These are phyloP conservation scores for Didymella glomerata DNA, from an alignment of 2,329 filamentous ascomycete genomes.

Conservation along the genomic window DNA sequence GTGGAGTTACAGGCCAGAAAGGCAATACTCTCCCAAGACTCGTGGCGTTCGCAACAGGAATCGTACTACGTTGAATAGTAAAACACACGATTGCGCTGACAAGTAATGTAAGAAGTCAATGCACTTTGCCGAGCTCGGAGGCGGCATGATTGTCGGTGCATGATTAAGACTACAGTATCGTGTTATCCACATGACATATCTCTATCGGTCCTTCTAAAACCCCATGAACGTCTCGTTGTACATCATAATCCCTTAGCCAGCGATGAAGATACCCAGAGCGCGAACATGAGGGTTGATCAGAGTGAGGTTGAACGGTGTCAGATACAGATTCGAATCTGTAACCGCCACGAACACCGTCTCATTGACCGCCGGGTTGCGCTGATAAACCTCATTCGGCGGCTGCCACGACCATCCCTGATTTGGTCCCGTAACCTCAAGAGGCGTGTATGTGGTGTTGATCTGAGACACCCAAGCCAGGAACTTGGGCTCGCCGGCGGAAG, in stretches of 20 bases:
- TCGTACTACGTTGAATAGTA: too few species aligned
- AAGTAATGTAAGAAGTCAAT: background rate
- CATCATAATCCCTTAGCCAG: constrained; percentile 63
- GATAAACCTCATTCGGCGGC: constrained; percentile 72
- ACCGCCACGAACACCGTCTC: constrained; percentile 81
- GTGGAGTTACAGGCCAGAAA: too few species aligned
- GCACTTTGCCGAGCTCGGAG: background rate
- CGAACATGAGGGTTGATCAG: constrained; percentile 79
- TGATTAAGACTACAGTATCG: background rate
- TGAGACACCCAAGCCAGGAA: constrained; percentile 81
- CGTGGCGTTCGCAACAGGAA: too few species aligned
- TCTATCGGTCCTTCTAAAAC: background rate
- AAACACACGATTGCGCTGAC: too few species aligned
- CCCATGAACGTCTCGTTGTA: too few species aligned
- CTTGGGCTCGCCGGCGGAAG: constrained; percentile 64
- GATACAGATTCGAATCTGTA: constrained; percentile 71
- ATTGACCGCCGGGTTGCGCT: constrained; percentile 74
- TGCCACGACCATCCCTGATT: constrained; percentile 73
- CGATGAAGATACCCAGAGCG: constrained; percentile 79
- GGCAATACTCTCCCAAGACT: too few species aligned
- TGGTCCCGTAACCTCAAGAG: constrained; percentile 69
- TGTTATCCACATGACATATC: background rate
- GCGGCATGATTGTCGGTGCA: background rate
- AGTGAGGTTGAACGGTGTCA: constrained; percentile 79
- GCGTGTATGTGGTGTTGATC: constrained; percentile 64